Percentiles rank a stretch among this genome's conserved stretches.
Evolutionary conservation across 148 eudicot genomes (phyloP).

Genomic region (Spergularia bocconei): DNA sequence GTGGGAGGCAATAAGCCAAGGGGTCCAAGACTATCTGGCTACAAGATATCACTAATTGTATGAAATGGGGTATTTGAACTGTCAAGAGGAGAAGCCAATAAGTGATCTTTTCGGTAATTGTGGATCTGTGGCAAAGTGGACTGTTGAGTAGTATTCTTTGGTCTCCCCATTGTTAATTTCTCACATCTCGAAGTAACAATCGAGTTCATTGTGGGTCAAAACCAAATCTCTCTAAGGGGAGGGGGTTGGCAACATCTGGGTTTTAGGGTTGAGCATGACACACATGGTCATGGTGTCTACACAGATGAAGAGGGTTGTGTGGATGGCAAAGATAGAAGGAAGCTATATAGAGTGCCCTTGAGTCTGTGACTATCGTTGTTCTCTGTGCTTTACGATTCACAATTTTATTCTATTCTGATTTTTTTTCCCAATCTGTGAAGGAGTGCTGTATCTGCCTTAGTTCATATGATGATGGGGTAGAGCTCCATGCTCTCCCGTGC

Average conservation of each 20-base stretch:
- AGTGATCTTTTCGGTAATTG: too few relatives aligned
- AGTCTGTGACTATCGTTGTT: not conserved
- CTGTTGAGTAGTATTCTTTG: too few relatives aligned
- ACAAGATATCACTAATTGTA: not conserved
- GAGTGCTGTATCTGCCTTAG: conserved; percentile 93
- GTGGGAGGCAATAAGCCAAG: not conserved
- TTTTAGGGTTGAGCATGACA: not conserved
- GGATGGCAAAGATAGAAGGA: too few relatives aligned
- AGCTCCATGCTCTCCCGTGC: conserved; percentile 83
- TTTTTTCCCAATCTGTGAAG: conserved; percentile 30
- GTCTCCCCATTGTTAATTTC: too few relatives aligned
- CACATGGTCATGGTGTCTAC: not conserved
- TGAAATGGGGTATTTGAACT: too few relatives aligned
- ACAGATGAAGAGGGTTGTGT: not conserved
- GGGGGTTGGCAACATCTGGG: not conserved
- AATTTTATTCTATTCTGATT: not conserved
- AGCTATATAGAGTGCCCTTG: not conserved
- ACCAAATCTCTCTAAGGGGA: too few relatives aligned
- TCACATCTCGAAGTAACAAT: too few relatives aligned
- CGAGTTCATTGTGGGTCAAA: too few relatives aligned
- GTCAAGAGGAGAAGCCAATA: too few relatives aligned
- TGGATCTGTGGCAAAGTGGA: too few relatives aligned
- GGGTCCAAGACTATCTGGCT: not conserved
- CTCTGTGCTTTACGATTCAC: not conserved
- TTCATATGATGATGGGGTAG: conserved; percentile 73